phyloP scores from a whole-genome alignment of 805 yeast genomes.

The Clavispora vitiphila region DNA sequence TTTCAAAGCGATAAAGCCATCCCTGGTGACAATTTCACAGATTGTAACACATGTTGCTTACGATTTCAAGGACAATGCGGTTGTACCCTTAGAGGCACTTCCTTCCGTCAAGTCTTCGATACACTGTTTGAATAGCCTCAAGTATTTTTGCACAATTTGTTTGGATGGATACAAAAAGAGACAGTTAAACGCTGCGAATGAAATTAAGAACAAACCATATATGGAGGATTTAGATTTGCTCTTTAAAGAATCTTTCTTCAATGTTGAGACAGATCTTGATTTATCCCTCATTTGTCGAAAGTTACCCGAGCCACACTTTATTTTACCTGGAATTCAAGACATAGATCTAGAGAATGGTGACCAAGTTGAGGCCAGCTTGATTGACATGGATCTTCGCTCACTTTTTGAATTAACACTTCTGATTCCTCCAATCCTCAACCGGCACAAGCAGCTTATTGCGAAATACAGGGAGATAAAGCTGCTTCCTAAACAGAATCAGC shows the following conservation, averaged over 20 bases:
- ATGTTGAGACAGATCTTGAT: slow-evolving; percentile 21
- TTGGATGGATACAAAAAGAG: slow-evolving; percentile 36
- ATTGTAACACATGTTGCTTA: slow-evolving; percentile 38
- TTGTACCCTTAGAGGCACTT: slow-evolving; percentile 26
- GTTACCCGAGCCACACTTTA: slow-evolving; percentile 4
- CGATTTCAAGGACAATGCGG: slow-evolving; percentile 31
- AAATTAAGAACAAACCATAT: slow-evolving; percentile 13
- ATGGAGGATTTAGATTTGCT: slow-evolving; percentile 19
- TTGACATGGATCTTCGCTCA: slow-evolving; percentile 37
- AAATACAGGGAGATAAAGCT: slow-evolving; percentile 8
- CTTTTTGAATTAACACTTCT: slow-evolving; percentile 22
- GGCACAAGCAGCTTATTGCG: slow-evolving; percentile 16
- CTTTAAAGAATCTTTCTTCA: slow-evolving; percentile 17
- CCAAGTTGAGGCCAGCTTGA: slow-evolving; percentile 24
- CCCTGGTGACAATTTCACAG: slow-evolving; percentile 25
- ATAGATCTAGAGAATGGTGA: slow-evolving; percentile 12
- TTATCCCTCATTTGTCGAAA: slow-evolving; percentile 12
- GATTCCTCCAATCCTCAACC: slow-evolving; percentile 24
- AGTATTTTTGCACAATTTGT: slow-evolving; percentile 22
- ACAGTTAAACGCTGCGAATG: slow-evolving; percentile 23
- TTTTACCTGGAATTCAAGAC: slow-evolving; percentile 14
- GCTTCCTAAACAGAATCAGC: slow-evolving; percentile 7
- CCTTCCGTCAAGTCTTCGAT: slow-evolving; percentile 22
- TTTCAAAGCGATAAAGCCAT: slow-evolving; percentile 22
- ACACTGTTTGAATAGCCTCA: slow-evolving; percentile 26